Percentiles rank a stretch among this genome's conserved stretches.
phyloP scores from a whole-genome alignment of 2,329 filamentous ascomycete genomes.

The Alternaria panax region DNA sequence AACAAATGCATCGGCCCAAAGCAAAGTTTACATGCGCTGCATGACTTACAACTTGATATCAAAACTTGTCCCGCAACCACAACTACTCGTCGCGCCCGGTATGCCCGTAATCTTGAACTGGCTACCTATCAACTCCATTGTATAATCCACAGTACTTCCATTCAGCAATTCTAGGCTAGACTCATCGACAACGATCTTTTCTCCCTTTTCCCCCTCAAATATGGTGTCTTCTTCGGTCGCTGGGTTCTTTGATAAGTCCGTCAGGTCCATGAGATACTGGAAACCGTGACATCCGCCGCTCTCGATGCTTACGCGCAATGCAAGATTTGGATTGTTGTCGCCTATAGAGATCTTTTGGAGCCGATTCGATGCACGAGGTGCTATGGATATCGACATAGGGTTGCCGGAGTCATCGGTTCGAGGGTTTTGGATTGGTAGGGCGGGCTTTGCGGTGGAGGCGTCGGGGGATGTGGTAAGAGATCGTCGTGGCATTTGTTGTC shows the following conservation, averaged over 20 bases:
- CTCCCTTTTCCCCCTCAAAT: slow-evolving; percentile 71
- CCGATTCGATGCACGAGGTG: slow-evolving; percentile 73
- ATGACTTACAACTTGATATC: slow-evolving; percentile 71
- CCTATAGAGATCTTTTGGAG: slow-evolving; percentile 69
- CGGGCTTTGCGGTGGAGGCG: slow-evolving; percentile 34
- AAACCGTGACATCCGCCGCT: slow-evolving; percentile 97
- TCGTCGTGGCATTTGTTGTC: slow-evolving; percentile 44
- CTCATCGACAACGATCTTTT: slow-evolving; percentile 90
- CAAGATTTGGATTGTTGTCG: slow-evolving; percentile 74
- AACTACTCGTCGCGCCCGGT: slow-evolving; percentile 88
- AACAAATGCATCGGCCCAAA: neutral
- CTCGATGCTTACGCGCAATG: slow-evolving; percentile 90
- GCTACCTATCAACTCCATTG: slow-evolving; percentile 90
- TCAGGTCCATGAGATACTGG: slow-evolving; percentile 92
- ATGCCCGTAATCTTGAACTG: slow-evolving; percentile 98
- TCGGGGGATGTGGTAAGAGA: slow-evolving; percentile 41
- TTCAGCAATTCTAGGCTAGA: slow-evolving; percentile 87
- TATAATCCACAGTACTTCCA: slow-evolving; percentile 95
- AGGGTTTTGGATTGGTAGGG: slow-evolving; percentile 67
- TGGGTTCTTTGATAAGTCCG: slow-evolving; percentile 62
- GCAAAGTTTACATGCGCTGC: neutral
- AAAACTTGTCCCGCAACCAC: slow-evolving; percentile 97
- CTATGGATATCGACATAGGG: slow-evolving; percentile 84
- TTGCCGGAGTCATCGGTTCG: slow-evolving; percentile 82
- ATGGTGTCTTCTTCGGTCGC: slow-evolving; percentile 80